Conservation (phyloP, 2,329 filamentous ascomycete genomes). For the Aspergillus fumigatus region DNA sequence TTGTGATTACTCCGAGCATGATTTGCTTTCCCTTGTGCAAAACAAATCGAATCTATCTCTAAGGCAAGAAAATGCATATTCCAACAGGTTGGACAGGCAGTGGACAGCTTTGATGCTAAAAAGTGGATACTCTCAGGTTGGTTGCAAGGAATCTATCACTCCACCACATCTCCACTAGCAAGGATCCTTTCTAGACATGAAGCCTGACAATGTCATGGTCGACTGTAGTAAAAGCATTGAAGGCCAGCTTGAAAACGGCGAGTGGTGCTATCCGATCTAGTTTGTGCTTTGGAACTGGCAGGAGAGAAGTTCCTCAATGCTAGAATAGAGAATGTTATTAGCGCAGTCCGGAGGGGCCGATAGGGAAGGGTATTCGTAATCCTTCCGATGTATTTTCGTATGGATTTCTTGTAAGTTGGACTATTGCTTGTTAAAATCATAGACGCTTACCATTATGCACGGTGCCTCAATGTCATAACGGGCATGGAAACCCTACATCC, state of each 20-base stretch:
- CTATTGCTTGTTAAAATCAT: neutral
- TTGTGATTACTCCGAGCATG: neutral
- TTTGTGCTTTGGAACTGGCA: neutral
- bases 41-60: neutral
- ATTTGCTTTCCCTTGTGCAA: neutral
- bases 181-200: neutral
- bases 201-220: neutral
- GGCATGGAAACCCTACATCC: conserved; percentile 14
- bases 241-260: neutral
- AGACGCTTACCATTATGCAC: neutral
- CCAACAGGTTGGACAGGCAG: neutral
- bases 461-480: neutral
- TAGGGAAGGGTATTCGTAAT: neutral
- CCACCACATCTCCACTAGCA: neutral
- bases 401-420: neutral
- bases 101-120: neutral
- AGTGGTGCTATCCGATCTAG: neutral
- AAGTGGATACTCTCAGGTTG: neutral
- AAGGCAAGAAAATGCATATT: neutral
- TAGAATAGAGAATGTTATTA: neutral
- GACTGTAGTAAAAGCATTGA: neutral
- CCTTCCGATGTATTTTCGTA: conserved; percentile 1
- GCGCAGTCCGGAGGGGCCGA: neutral
- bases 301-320: neutral
- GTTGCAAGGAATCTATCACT: neutral